phyloP scores from a whole-genome alignment of 108 stramenopile species.

The Nitzschia inconspicua region DNA sequence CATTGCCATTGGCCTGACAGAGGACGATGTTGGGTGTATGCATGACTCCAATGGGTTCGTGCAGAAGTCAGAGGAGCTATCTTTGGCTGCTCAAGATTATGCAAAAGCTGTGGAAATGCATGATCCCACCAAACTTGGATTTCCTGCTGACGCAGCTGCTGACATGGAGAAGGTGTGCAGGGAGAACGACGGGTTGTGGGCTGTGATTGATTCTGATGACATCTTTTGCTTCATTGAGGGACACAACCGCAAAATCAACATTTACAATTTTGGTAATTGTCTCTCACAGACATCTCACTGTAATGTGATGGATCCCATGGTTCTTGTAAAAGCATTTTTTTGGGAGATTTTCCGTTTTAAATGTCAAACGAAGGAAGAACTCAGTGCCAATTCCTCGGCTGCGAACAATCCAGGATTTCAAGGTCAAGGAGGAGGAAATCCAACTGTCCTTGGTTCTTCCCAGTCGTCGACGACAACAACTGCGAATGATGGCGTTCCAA shows the following conservation, averaged over 20 bases:
- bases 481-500: not conserved
- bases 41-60: not conserved
- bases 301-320: slow-evolving; percentile 5
- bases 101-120: not conserved
- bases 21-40: slow-evolving; percentile 1
- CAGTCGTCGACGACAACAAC: not conserved
- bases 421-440: no score
- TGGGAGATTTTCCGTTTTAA: not conserved
- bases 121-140: not conserved
- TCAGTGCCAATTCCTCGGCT: no score
- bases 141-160: not conserved
- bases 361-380: no score
- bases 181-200: not conserved
- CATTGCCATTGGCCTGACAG: not conserved
- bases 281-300: not conserved
- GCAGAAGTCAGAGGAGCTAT: not conserved
- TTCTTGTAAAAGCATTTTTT: slow-evolving; percentile 6
- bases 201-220: not conserved
- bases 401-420: no score
- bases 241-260: not conserved
- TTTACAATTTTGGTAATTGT: slow-evolving; percentile 12
- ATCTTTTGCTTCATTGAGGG: not conserved
- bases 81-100: not conserved
- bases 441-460: no score
- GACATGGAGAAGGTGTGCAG: slow-evolving; percentile 1